Evolutionary conservation across 2,329 filamentous ascomycete species (phyloP), one percentile per base, ranked within the genome.

Genomic region (Hypoxylon sp.): DNA sequence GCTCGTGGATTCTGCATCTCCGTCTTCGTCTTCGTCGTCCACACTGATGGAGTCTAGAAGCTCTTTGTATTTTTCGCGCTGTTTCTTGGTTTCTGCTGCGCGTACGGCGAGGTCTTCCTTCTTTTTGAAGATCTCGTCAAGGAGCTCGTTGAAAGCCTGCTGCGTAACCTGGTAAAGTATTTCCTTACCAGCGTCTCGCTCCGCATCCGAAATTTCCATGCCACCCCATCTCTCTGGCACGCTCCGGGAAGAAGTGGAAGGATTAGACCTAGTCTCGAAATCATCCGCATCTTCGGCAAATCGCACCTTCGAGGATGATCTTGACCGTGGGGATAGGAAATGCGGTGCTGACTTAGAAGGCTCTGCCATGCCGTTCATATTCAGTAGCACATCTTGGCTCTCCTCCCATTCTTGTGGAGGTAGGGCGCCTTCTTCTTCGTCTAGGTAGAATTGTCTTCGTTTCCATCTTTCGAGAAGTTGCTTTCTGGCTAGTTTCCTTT

Each of bases 121-220:
- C 4, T 85, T 82, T 69, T 90, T 90, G 80, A 99, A 99, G 0
- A 99, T 83, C 1, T 89, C 85, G 73, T 98, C 92, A 0, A 99
- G 85, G 1, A 98, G 82, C 77, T 98, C 93, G 72, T 98, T 97
- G 79, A 97, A 92, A 0, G 93, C 91, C 76, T 97, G 91, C 76
- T 97, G 93, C 0, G 92, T 93, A 30, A 96, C 89, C 75, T 97
- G 92, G 73, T 97, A 97, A 1, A 98, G 81, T 3, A 97, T 91
- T 74, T 98, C 93, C 70, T 91, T 92, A 37, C 92, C 93, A 5
- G 92, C 89, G 75, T 97, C 93, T 62, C 85, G 86, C 75, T 97
- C 93, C 0, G 90, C 89, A 68, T 91, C 88, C 0, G 91, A 91
- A 15, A 96, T 89, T 54, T 93, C 91, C 76, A 92, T 89, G 17